Conservation (phyloP, 1,284 basidiomycete genomes). For the Microbotryum violaceum region DNA sequence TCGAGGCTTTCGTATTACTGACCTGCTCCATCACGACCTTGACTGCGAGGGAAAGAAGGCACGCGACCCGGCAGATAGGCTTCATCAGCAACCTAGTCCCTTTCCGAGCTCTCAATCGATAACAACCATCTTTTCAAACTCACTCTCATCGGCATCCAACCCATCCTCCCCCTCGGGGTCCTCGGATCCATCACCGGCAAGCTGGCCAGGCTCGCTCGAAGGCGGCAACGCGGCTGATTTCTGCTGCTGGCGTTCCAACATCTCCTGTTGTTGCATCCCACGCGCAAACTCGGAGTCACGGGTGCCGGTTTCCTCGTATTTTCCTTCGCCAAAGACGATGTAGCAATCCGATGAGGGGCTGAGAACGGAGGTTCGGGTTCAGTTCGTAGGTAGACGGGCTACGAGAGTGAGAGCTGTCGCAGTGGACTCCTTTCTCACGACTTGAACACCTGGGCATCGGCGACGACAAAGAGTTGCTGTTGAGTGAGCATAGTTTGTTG, state of each 20-base stretch:
- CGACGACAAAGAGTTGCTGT: slow-evolving; percentile 75
- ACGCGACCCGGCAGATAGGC: neutral
- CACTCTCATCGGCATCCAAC: slow-evolving; percentile 77
- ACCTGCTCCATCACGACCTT: slow-evolving; percentile 84
- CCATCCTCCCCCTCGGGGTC: slow-evolving; percentile 40
- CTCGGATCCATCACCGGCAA: slow-evolving; percentile 36
- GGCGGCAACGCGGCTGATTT: slow-evolving; percentile 14
- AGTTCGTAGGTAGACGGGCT: no score
- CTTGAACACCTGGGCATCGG: slow-evolving; percentile 95
- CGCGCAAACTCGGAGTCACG: slow-evolving; percentile 14
- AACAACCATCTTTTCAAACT: neutral
- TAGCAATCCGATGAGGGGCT: slow-evolving; percentile 86
- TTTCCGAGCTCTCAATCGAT: neutral
- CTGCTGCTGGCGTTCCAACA: slow-evolving; percentile 54
- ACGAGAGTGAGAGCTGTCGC: no score
- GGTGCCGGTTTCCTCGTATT: slow-evolving; percentile 45
- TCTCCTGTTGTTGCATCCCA: slow-evolving; percentile 34
- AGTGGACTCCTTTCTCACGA: slow-evolving; percentile 43
- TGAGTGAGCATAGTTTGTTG: neutral
- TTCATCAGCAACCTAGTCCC: neutral
- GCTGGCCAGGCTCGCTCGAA: slow-evolving; percentile 19
- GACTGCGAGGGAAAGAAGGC: slow-evolving; percentile 39
- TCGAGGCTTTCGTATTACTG: neutral
- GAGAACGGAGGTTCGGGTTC: neutral
- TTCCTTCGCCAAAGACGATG: slow-evolving; percentile 98